These are phyloP conservation scores for Apiospora saccharicola DNA, from an alignment of 2,329 filamentous ascomycete genomes.

Conservation along the genomic window DNA sequence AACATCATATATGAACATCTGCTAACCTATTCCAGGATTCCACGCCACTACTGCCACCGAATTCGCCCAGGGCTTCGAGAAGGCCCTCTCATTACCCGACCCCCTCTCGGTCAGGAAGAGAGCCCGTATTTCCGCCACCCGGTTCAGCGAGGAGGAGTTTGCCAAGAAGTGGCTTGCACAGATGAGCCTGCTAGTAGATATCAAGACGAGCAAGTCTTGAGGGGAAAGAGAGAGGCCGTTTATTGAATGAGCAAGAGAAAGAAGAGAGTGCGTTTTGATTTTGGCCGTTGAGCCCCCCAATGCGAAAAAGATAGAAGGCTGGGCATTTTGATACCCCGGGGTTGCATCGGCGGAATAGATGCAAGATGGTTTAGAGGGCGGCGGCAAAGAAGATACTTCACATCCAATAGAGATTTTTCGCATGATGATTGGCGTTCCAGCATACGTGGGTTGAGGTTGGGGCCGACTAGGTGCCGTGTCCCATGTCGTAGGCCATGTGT, in stretches of 20 bases:
- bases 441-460: neutral
- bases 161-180: constrained; percentile 78
- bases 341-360: constrained; percentile 18
- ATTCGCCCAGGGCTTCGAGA: constrained; percentile 82
- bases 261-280: neutral
- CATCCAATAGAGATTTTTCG: neutral
- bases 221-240: neutral
- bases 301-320: constrained; percentile 17
- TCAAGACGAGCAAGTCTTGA: constrained; percentile 20
- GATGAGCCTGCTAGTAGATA: constrained; percentile 72
- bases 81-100: constrained; percentile 76
- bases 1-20: neutral
- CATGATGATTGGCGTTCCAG: neutral
- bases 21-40: constrained; percentile 66
- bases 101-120: constrained; percentile 77
- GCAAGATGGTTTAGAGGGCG: constrained; percentile 11
- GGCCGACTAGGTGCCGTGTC: neutral
- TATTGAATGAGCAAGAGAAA: neutral
- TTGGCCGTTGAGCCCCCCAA: constrained; percentile 8
- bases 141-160: constrained; percentile 92
- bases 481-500: neutral
- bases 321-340: constrained; percentile 22
- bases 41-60: constrained; percentile 80
- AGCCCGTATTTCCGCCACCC: constrained; percentile 78
- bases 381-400: neutral